Evolutionary conservation across 2,329 filamentous ascomycete species (phyloP), one percentile per base, ranked within the genome.

Genomic region (Arthroderma sp.): DNA sequence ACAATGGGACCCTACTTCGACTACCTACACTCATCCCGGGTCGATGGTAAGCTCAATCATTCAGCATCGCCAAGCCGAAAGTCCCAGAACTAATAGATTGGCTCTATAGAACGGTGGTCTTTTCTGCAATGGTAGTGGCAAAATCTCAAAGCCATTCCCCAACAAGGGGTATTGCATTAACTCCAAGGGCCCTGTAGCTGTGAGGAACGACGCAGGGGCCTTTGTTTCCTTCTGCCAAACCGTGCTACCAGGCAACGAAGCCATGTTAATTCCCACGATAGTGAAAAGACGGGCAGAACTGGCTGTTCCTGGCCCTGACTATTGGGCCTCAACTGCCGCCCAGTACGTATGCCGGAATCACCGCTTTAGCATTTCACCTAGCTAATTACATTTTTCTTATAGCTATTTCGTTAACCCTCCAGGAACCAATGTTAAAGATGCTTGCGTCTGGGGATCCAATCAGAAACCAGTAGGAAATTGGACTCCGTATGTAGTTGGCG

Each of bases 331-430:
- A 38, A 87, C 83, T 8, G 75, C 83, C 47, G 81, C 84, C 47
- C 84, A 89, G 77, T 84, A 71, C 70, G 79, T 71, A 29, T 9
- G 1, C 29, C 22, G 5, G 10, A 27, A 28, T 28, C 10, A 1
- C 2, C 40, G 27, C 6, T 30, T n/a, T 36, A 30, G 28, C 41
- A 33, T 31, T 29, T 43, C 15, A 42, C 42, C 41, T 15, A 37
- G 43, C 29, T 31, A 29, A 10, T 50, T 44, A 44, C 44, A 45
- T 52, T 34, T 51, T 54, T 56, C 59, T 49, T 36, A 6, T 50
- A 83, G 78, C 61, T 87, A 75, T 63, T 88, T 88, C 57, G 76
- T 88, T 66, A 88, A 88, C 64, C 73, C 80, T 29, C 84, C 83
- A 31, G 83, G 84, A 49, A 69, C 77, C 38, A 55, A 58, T 29